Conservation (phyloP, 352 stramenopile genomes). For the Aphanomyces invadans region DNA sequence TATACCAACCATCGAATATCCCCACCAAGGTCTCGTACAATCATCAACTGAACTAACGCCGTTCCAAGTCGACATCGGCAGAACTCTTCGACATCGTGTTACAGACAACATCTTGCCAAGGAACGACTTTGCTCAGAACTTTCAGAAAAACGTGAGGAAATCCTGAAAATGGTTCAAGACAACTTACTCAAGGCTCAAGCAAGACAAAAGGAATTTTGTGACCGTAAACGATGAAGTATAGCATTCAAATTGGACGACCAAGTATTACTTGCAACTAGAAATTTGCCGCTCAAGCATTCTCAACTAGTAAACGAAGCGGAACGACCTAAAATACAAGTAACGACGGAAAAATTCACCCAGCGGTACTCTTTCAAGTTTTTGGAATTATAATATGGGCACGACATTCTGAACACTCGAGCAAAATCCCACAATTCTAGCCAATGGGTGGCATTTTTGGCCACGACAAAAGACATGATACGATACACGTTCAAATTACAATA, state of each 20-base stretch:
- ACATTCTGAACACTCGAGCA: too few species aligned
- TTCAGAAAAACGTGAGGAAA: neutral
- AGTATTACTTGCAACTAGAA: constrained; percentile 8
- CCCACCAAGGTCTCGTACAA: constrained; percentile 1
- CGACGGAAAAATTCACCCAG: too few species aligned
- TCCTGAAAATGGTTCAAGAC: neutral
- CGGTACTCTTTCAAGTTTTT: too few species aligned
- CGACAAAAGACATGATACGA: too few species aligned
- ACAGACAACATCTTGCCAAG: neutral
- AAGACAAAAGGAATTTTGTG: constrained; percentile 9
- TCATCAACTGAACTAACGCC: constrained; percentile 4
- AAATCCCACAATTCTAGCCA: too few species aligned
- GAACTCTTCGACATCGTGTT: neutral
- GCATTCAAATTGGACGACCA: constrained; percentile 5
- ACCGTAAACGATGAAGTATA: neutral
- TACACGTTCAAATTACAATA: too few species aligned
- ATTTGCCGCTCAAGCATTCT: constrained; percentile 7
- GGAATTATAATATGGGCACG: too few species aligned
- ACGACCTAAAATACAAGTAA: neutral
- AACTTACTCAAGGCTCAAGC: neutral
- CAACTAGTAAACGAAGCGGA: constrained; percentile 1
- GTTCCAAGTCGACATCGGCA: neutral
- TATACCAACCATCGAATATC: constrained; percentile 23
- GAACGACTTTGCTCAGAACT: constrained; percentile 16
- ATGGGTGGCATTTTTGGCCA: too few species aligned